A percentile compares a stretch with the other conserved stretches of the same genome.
Conservation (phyloP, 83 land plant species). For the Picea abies region DNA sequence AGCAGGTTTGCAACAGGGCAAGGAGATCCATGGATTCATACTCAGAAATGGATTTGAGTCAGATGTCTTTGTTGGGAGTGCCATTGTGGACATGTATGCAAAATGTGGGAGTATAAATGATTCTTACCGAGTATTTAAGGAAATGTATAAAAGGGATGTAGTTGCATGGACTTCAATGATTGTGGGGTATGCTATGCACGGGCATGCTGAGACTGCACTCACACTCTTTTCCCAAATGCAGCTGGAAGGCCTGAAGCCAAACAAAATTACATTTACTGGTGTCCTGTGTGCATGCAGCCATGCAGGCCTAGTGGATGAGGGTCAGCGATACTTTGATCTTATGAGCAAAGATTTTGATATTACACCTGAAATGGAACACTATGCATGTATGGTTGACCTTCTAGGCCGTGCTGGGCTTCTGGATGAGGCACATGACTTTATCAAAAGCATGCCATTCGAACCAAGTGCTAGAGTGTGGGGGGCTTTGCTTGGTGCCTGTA, state of each 20-base stretch:
- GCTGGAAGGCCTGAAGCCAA: background rate
- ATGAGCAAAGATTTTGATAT: slow-evolving; percentile 35
- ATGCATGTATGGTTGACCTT: slow-evolving; percentile 47
- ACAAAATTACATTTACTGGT: background rate
- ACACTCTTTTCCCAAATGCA: background rate
- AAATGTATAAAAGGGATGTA: background rate
- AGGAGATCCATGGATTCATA: background rate
- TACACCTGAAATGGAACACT: slow-evolving; percentile 36
- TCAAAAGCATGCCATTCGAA: slow-evolving; percentile 23
- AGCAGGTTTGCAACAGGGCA: slow-evolving; percentile 3
- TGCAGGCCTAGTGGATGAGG: background rate
- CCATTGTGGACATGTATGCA: background rate
- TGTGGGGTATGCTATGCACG: background rate
- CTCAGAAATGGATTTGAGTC: background rate
- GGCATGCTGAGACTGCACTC: background rate
- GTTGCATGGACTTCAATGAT: background rate
- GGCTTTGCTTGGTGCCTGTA: slow-evolving; percentile 44
- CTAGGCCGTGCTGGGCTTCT: slow-evolving; percentile 46
- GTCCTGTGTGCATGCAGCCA: background rate
- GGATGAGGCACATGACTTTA: slow-evolving; percentile 30
- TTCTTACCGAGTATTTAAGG: background rate
- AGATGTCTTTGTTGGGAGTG: background rate
- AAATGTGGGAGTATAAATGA: slow-evolving; percentile 1
- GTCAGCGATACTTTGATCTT: slow-evolving; percentile 22
- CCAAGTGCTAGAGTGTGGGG: slow-evolving; percentile 32